phyloP scores from a whole-genome alignment of 1,284 basidiomycete genomes.

The Chondrostereum purpureum region DNA sequence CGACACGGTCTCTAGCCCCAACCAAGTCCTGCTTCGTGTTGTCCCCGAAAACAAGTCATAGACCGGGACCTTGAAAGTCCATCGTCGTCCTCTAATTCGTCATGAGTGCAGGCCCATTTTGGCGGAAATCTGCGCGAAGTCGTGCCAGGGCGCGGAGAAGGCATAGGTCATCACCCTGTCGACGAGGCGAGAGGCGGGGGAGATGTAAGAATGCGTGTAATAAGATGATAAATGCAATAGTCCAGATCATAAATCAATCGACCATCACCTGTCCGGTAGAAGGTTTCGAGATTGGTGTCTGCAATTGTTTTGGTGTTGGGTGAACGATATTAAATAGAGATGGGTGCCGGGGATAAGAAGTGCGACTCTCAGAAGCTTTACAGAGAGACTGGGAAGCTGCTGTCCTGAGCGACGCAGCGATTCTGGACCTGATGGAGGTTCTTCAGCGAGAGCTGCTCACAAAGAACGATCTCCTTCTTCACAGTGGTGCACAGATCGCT shows the following conservation, averaged over 20 bases:
- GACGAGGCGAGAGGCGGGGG: conserved; percentile 3
- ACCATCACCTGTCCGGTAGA: conserved; percentile 14
- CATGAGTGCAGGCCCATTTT: background rate
- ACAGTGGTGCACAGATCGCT: background rate
- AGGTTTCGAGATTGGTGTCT: conserved; percentile 16
- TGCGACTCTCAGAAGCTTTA: background rate
- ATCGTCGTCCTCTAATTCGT: conserved; percentile 16
- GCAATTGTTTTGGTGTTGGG: conserved; percentile 7
- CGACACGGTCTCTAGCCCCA: conserved; percentile 43
- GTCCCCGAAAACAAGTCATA: conserved; percentile 39
- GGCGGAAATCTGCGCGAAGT: background rate
- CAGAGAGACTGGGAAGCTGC: background rate
- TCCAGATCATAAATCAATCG: conserved; percentile 19
- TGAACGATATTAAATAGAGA: background rate
- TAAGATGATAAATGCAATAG: conserved; percentile 15
- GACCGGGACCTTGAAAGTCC: conserved; percentile 32
- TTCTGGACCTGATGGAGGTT: background rate
- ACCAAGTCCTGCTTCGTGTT: conserved; percentile 67
- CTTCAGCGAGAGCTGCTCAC: background rate
- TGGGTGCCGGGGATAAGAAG: background rate
- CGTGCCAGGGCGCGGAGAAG: background rate
- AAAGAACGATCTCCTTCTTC: background rate
- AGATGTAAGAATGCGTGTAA: conserved; percentile 11
- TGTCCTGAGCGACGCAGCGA: background rate
- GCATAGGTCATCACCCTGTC: background rate